phyloP scores from a whole-genome alignment of 371 early-diverging fungal species.

The Lichtheimia ramosa region DNA sequence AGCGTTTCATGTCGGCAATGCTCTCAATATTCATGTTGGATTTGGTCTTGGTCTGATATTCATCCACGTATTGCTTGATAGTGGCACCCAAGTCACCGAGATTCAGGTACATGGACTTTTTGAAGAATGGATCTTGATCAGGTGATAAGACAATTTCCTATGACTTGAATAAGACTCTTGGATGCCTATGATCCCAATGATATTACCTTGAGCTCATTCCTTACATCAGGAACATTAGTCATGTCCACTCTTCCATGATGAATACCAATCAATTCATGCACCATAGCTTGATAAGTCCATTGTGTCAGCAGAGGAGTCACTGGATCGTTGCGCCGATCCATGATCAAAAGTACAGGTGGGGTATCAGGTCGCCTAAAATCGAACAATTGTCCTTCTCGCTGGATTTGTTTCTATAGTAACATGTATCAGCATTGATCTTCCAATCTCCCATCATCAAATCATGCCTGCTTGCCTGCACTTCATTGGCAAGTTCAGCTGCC shows the following conservation, averaged over 20 bases:
- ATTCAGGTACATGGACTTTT: slow-evolving; percentile 85
- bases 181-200: no score
- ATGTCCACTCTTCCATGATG: slow-evolving; percentile 93
- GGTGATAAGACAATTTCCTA: slow-evolving; percentile 86
- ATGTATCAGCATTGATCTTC: background rate
- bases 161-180: background rate
- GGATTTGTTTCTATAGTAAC: slow-evolving; percentile 66
- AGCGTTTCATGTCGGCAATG: slow-evolving; percentile 96
- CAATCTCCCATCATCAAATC: no score
- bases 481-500: slow-evolving; percentile 80
- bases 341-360: slow-evolving; percentile 84
- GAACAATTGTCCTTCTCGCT: slow-evolving; percentile 81
- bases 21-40: slow-evolving; percentile 89
- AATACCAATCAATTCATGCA: slow-evolving; percentile 96
- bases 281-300: slow-evolving; percentile 99
- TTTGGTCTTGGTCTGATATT: slow-evolving; percentile 88
- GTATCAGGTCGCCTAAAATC: slow-evolving; percentile 81
- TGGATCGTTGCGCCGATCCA: slow-evolving; percentile 96
- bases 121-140: slow-evolving; percentile 91
- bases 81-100: slow-evolving; percentile 93
- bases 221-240: slow-evolving; percentile 76
- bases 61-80: slow-evolving; percentile 91
- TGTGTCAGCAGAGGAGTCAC: slow-evolving; percentile 95
- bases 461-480: slow-evolving; percentile 62
- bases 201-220: slow-evolving; percentile 77